Conservation (phyloP, 805 yeast species). For the Suhomyces emberorum region DNA sequence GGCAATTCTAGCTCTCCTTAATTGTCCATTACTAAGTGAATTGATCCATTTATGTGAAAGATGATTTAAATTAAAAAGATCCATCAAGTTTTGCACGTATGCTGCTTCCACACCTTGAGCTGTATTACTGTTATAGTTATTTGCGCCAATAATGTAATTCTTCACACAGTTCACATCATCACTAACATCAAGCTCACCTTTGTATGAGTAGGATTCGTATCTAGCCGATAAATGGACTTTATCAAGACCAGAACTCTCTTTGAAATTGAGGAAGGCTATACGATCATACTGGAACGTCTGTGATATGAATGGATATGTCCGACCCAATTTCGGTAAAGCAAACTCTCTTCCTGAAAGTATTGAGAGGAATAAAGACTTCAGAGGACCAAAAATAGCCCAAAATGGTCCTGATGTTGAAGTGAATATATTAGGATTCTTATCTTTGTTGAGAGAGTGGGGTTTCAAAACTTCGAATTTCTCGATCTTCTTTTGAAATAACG, state of each 20-base stretch:
- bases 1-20: slow-evolving; percentile 86
- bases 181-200: slow-evolving; percentile 56
- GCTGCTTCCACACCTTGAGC: slow-evolving; percentile 11
- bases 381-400: slow-evolving; percentile 39
- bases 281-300: slow-evolving; percentile 25
- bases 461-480: slow-evolving; percentile 20
- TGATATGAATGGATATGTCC: slow-evolving; percentile 52
- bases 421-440: not conserved
- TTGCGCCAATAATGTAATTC: slow-evolving; percentile 54
- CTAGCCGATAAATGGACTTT: slow-evolving; percentile 81
- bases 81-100: slow-evolving; percentile 42
- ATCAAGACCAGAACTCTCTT: slow-evolving; percentile 35
- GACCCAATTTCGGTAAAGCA: slow-evolving; percentile 49
- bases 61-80: slow-evolving; percentile 51
- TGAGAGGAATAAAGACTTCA: slow-evolving; percentile 53
- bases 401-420: slow-evolving; percentile 7
- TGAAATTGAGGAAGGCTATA: slow-evolving; percentile 32
- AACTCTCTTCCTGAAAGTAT: slow-evolving; percentile 54
- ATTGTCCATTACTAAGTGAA: slow-evolving; percentile 90
- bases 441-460: slow-evolving; percentile 6
- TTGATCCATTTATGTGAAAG: slow-evolving; percentile 74
- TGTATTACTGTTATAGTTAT: slow-evolving; percentile 45
- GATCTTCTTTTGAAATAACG: slow-evolving; percentile 26
- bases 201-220: slow-evolving; percentile 67
- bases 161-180: slow-evolving; percentile 66